Evolutionary conservation across 441 rosid genomes (phyloP).

Genomic region (Adansonia grandidieri): DNA sequence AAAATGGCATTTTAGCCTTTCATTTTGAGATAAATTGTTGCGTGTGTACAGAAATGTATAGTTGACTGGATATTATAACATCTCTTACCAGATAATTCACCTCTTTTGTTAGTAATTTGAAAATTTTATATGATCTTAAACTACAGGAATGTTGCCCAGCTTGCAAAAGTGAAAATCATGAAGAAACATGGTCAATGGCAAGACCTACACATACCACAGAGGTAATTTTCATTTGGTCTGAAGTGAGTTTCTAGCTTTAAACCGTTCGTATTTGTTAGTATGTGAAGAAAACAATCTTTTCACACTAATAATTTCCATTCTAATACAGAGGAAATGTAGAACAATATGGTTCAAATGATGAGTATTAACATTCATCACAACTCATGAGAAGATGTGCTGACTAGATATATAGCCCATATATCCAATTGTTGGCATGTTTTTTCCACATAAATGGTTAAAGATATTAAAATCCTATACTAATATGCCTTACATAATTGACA

Average conservation of each 20-base stretch:
- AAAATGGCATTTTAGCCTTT: conserved; percentile 3
- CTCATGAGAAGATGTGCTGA: neutral
- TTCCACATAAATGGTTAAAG: neutral
- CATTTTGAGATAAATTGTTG: neutral
- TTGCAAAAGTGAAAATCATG: conserved; percentile 74
- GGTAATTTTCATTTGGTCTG: conserved; percentile 41
- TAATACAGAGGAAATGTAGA: neutral
- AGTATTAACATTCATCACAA: neutral
- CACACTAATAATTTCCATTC: neutral
- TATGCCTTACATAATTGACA: neutral
- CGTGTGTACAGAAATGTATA: neutral
- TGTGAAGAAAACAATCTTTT: neutral
- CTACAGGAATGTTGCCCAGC: conserved; percentile 78
- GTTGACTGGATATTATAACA: neutral
- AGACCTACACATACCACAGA: conserved; percentile 64
- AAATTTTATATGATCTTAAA: conserved; percentile 25
- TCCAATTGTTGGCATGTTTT: neutral
- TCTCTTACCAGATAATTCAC: neutral
- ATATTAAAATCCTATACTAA: neutral
- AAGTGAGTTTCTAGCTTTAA: neutral
- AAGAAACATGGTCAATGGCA: conserved; percentile 66
- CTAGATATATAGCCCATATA: neutral
- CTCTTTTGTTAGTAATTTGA: conserved; percentile 8
- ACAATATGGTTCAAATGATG: conserved; percentile 11
- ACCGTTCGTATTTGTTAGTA: neutral